phyloP scores from a whole-genome alignment of 2,329 filamentous ascomycete genomes.

The Sporothrix curviconia region DNA sequence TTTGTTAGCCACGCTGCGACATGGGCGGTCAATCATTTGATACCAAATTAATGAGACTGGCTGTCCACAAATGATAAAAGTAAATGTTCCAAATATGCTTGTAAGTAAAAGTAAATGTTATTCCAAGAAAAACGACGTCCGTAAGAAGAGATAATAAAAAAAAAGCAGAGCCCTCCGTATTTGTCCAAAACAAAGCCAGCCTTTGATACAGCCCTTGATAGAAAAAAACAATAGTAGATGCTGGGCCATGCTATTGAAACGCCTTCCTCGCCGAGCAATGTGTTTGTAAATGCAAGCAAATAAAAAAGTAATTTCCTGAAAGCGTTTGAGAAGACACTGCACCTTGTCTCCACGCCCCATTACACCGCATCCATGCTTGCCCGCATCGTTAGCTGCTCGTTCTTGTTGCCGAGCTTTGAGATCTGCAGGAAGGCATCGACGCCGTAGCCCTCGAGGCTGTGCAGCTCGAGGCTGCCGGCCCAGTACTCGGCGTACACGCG shows the following conservation, averaged over 20 bases:
- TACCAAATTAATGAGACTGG: slow-evolving; percentile 11
- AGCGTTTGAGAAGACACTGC: not conserved
- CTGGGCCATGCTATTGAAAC: not conserved
- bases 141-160: not conserved
- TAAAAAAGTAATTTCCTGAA: not conserved
- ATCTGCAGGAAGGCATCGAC: slow-evolving; percentile 96
- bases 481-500: slow-evolving; percentile 96
- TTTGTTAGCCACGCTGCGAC: not conserved
- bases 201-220: not conserved
- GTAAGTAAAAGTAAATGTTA: not conserved
- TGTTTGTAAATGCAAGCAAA: not conserved
- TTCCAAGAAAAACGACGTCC: not conserved
- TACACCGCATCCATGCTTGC: slow-evolving; percentile 72
- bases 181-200: not conserved
- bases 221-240: no score
- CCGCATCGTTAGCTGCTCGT: slow-evolving; percentile 79
- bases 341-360: not conserved
- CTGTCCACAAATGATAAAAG: not conserved
- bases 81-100: no score
- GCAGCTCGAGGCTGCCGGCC: slow-evolving; percentile 85
- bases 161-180: not conserved
- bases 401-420: slow-evolving; percentile 94
- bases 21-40: slow-evolving; percentile 1
- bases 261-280: slow-evolving; percentile 5
- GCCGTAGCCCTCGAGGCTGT: slow-evolving; percentile 91